Evolutionary conservation across 176 grass and related monocot species (phyloP).

Genomic region (Eragrostis curvula): DNA sequence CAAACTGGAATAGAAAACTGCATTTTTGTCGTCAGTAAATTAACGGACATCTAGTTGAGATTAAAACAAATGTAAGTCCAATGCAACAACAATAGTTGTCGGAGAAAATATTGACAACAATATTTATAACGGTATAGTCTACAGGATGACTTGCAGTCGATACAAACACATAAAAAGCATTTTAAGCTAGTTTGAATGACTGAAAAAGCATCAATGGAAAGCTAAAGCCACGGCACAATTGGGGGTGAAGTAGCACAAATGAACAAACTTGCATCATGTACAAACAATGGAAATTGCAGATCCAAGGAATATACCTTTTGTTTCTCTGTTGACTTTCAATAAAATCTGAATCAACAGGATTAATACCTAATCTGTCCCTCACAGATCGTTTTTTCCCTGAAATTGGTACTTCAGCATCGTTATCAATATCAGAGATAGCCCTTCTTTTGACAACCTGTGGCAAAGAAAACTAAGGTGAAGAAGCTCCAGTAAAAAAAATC

Average conservation of each 20-base stretch:
- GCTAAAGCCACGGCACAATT: constrained; percentile 14
- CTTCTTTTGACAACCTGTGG: constrained; percentile 72
- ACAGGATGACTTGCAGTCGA: constrained; percentile 6
- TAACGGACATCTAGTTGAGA: background rate
- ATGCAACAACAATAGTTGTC: background rate
- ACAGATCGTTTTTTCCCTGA: constrained; percentile 46
- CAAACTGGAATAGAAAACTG: background rate
- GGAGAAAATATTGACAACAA: background rate
- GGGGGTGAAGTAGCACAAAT: background rate
- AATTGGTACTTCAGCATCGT: constrained; percentile 41
- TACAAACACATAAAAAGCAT: constrained; percentile 14
- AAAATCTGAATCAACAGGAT: constrained; percentile 42
- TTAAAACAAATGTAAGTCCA: background rate
- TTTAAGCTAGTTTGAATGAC: background rate
- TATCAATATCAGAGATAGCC: constrained; percentile 39
- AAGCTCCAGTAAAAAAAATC: constrained; percentile 15
- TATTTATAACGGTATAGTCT: background rate
- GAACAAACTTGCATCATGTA: background rate
- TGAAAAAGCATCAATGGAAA: background rate
- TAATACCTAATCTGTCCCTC: constrained; percentile 66
- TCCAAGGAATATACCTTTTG: constrained; percentile 59
- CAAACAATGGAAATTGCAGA: background rate
- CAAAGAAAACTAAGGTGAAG: constrained; percentile 16
- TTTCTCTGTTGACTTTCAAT: constrained; percentile 48
- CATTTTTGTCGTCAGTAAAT: background rate